Percentiles rank a stretch among this genome's conserved stretches.
These are phyloP conservation scores for Xylaria sp. DNA, from an alignment of 2,329 filamentous ascomycete species.

Conservation along the genomic window DNA sequence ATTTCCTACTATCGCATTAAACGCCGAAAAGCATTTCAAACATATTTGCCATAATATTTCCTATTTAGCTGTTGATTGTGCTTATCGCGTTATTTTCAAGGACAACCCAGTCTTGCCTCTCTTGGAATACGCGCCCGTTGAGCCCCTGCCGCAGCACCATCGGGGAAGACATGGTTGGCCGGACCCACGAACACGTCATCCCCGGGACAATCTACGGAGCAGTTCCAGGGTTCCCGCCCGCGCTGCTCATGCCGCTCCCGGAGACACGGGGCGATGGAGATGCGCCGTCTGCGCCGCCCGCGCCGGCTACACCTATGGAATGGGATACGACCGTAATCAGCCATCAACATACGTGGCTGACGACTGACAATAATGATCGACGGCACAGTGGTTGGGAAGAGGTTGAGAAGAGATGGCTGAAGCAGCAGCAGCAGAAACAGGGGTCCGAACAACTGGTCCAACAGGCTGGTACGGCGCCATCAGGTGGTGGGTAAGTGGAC, in stretches of 20 bases:
- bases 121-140: not conserved
- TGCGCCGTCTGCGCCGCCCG: not conserved
- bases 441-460: slow-evolving; percentile 1
- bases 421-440: slow-evolving; percentile 16
- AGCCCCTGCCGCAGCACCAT: not conserved
- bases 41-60: not conserved
- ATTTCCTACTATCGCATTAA: not conserved
- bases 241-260: slow-evolving; percentile 27
- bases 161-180: not conserved
- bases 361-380: slow-evolving; percentile 37
- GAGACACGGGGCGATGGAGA: not conserved
- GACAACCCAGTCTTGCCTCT: not conserved
- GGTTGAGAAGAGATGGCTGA: slow-evolving; percentile 44
- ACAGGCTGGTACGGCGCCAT: not conserved
- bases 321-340: slow-evolving; percentile 45
- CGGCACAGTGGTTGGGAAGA: slow-evolving; percentile 47
- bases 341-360: slow-evolving; percentile 31
- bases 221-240: not conserved
- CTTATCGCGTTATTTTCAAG: not conserved
- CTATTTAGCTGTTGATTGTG: not conserved
- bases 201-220: slow-evolving; percentile 22
- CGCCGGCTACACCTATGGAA: slow-evolving; percentile 33
- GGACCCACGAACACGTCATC: slow-evolving; percentile 21
- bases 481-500: slow-evolving; percentile 17
- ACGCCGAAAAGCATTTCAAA: not conserved